These are phyloP conservation scores for Fusarium globosum DNA, from an alignment of 2,329 filamentous ascomycete species.

Conservation along the genomic window DNA sequence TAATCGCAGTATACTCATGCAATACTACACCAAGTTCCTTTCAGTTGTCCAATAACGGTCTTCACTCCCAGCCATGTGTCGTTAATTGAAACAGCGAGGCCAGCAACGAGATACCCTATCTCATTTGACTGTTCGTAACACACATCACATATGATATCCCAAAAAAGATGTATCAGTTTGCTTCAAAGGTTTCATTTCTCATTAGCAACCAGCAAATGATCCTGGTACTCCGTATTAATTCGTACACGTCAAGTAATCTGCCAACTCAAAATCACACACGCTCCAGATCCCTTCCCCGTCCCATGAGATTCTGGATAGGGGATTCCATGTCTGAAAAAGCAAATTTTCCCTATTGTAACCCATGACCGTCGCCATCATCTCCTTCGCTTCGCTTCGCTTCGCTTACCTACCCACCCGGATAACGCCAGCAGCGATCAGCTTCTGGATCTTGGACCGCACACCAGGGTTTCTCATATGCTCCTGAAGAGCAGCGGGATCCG, in stretches of 20 bases:
- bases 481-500: slow-evolving; percentile 88
- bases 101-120: neutral
- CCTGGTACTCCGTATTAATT: slow-evolving; percentile 42
- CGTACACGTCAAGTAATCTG: slow-evolving; percentile 44
- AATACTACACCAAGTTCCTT: neutral
- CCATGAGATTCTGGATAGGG: slow-evolving; percentile 26
- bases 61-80: slow-evolving; percentile 1
- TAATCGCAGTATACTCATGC: neutral
- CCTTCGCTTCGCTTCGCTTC: slow-evolving; percentile 24
- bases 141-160: slow-evolving; percentile 1
- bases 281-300: slow-evolving; percentile 24
- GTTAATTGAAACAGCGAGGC: slow-evolving; percentile 10
- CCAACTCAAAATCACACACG: slow-evolving; percentile 38
- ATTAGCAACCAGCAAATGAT: slow-evolving; percentile 43
- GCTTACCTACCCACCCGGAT: slow-evolving; percentile 75
- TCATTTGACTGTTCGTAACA: neutral
- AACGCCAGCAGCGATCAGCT: slow-evolving; percentile 91
- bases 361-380: slow-evolving; percentile 7
- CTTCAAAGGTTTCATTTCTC: slow-evolving; percentile 46
- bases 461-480: slow-evolving; percentile 97
- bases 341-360: slow-evolving; percentile 24
- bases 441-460: slow-evolving; percentile 90
- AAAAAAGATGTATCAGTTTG: slow-evolving; percentile 12
- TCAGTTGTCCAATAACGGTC: neutral
- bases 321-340: slow-evolving; percentile 24